Evolutionary conservation across 31 red algal species (phyloP), one percentile per base, ranked within the genome.

Genomic region (Endocladia muricata): DNA sequence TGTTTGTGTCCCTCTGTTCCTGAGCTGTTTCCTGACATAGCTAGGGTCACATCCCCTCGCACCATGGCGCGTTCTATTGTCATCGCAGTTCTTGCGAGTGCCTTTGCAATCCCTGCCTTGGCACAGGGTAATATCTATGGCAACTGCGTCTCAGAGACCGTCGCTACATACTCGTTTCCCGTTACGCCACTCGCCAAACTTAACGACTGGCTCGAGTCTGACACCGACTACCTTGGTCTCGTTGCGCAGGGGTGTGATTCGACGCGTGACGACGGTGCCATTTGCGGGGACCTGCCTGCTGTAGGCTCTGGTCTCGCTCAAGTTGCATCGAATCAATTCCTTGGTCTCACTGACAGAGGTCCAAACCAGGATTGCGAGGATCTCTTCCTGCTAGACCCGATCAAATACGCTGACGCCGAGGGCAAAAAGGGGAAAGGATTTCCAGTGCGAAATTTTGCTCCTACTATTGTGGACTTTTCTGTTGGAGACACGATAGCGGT

Each of bases 331-430:
- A 41, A 36, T 1, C 19, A 33, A 1, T 81, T 68, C 11, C 56
- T 79, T 0, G 84, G 63, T 3, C 21, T 88, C n/a, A 88, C 84
- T 28, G 84, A 88, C 41, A 74, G 84, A 8, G 84, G 84, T 4
- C 84, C 84, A 8, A 88, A 81, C 56, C 84, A 88, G 55, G 76
- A 81, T 61, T 88, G 84, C 25, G 84, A 79, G 33, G 36, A 61
- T 48, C 76, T 88, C 8, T 60, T 44, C n/a, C 44, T 44, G n/a
- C 15, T 88, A 5, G 84, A 88, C 74, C 59, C 61, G 3, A 51
- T 70, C 2, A 17, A 13, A 0, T 76, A 88, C 62, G 61, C 84
- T 22, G 63, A 3, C 37, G 84, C 84, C 0, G 36, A 19, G 9
- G 76, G 76, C 0, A 88, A 88, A 76, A 63, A 63, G 0, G 84